Conservation (phyloP, 2,329 filamentous ascomycete genomes). For the Sordariomycetes sp. region DNA sequence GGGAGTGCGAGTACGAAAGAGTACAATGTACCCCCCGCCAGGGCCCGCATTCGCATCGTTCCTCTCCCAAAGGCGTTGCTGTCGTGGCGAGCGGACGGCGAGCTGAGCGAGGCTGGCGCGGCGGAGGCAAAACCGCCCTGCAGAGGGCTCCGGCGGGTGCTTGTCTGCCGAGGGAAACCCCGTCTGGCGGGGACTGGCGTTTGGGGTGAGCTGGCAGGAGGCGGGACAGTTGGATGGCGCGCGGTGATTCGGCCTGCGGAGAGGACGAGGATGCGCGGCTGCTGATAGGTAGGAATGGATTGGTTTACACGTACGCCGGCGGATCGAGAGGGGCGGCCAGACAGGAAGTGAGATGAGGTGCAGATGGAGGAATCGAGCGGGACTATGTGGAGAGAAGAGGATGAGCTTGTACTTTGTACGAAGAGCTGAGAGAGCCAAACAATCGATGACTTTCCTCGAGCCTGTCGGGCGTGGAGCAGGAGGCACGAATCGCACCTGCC, state of each 20-base stretch:
- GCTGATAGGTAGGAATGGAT: background rate
- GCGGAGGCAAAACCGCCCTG: background rate
- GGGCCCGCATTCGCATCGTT: background rate
- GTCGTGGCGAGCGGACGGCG: background rate
- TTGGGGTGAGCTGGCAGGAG: background rate
- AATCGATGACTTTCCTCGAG: too few species aligned
- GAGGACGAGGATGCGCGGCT: background rate
- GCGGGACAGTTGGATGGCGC: background rate
- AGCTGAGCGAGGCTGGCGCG: background rate
- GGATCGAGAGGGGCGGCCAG: background rate
- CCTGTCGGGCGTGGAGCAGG: too few species aligned
- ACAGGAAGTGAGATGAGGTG: background rate
- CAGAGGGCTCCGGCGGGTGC: background rate
- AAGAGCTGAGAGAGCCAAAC: too few species aligned
- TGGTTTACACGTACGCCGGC: background rate
- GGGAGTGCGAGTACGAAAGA: slow-evolving; percentile 1
- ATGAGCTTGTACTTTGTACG: too few species aligned
- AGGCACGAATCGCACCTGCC: too few species aligned
- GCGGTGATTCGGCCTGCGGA: background rate
- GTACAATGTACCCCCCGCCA: background rate
- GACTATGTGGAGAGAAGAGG: background rate
- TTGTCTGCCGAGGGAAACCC: background rate
- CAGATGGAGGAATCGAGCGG: background rate
- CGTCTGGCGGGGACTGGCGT: background rate
- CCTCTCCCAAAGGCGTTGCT: background rate